phyloP scores from a whole-genome alignment of 352 stramenopile species.

The Globisporangium viniferum region DNA sequence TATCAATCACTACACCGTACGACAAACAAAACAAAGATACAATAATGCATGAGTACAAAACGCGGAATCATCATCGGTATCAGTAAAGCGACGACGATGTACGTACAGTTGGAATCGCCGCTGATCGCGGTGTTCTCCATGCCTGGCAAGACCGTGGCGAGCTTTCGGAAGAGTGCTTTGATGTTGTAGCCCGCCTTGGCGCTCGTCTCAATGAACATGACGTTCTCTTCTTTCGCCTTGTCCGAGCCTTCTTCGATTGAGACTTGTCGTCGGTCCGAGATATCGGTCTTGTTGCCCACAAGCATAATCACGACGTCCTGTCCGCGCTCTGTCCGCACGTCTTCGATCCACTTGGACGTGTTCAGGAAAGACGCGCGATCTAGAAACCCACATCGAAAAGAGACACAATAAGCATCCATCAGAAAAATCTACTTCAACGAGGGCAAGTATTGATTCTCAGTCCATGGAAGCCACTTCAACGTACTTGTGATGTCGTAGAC shows the following conservation, averaged over 20 bases:
- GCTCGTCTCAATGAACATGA: constrained; percentile 99
- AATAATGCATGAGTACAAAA: not conserved
- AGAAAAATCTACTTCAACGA: not conserved
- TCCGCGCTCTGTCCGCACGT: constrained; percentile 96
- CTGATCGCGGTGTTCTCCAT: constrained; percentile 91
- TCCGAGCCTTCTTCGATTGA: constrained; percentile 98
- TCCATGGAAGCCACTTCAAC: constrained; percentile 4
- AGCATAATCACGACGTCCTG: constrained; percentile 99
- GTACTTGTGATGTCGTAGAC: constrained; percentile 99
- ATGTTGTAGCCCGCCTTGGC: constrained; percentile 98
- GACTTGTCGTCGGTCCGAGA: constrained; percentile 95
- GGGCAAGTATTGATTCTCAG: not conserved
- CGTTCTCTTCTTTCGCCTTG: constrained; percentile 96
- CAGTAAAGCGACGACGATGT: not conserved
- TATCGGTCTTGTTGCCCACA: constrained; percentile 99
- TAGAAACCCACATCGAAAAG: not conserved
- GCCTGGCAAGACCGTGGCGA: constrained; percentile 96
- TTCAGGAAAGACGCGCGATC: constrained; percentile 97
- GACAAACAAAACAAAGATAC: constrained; percentile 1
- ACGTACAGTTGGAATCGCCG: constrained; percentile 84
- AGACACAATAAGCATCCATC: not conserved
- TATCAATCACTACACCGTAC: constrained; percentile 71
- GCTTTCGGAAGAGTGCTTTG: constrained; percentile 98
- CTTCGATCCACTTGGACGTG: constrained; percentile 99
- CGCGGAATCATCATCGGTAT: not conserved